Evolutionary conservation across 73 alveolate species (phyloP).

Genomic region (Symbiodinium natans): DNA sequence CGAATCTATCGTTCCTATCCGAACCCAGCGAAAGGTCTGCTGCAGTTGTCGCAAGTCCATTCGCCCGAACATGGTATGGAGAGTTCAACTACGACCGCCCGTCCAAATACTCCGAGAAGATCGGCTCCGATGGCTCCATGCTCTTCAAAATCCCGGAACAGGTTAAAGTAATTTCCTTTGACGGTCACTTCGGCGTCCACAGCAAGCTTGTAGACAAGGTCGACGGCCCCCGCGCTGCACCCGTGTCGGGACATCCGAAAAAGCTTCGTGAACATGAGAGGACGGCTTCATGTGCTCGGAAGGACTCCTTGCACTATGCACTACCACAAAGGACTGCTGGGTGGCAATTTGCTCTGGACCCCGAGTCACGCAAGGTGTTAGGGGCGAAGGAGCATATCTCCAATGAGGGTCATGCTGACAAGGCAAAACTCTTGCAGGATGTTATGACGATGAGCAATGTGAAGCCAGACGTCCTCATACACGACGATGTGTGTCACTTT

Average conservation of each 20-base stretch:
- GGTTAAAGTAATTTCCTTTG: neutral
- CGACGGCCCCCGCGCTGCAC: neutral
- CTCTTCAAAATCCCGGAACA: neutral
- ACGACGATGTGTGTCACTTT: neutral
- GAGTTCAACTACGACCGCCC: neutral
- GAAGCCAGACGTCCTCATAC: neutral
- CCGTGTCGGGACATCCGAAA: neutral
- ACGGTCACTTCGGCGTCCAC: neutral
- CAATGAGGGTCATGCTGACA: slow-evolving; percentile 17
- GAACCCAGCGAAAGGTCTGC: neutral
- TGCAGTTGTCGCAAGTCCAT: neutral
- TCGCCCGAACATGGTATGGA: neutral
- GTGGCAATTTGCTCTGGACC: slow-evolving; percentile 32
- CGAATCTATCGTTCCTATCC: neutral
- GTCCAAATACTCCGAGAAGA: neutral
- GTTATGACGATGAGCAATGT: slow-evolving; percentile 11
- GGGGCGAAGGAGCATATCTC: slow-evolving; percentile 1
- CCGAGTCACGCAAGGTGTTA: neutral
- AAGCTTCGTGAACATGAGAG: neutral
- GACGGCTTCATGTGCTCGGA: neutral
- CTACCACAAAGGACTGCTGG: neutral
- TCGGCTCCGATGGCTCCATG: neutral
- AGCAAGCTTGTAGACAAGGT: neutral
- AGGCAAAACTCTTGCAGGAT: neutral
- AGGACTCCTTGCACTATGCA: neutral